Evolutionary conservation across 495 filamentous ascomycete genomes (phyloP).

Genomic region (Xylaria palmicola): DNA sequence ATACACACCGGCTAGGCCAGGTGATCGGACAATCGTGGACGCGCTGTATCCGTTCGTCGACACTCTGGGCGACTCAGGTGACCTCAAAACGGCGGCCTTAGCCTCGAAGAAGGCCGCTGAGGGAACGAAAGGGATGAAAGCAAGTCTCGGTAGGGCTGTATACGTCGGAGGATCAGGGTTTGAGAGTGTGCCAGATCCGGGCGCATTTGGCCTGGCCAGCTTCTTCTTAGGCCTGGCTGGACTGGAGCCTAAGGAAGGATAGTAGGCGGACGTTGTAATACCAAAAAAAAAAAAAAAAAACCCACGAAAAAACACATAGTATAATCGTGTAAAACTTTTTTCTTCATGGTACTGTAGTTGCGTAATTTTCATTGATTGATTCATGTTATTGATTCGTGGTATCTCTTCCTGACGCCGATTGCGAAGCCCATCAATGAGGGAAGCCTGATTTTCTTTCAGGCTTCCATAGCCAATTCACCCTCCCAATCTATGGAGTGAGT

Average conservation of each 20-base stretch:
- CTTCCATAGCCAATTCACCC: neutral
- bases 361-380: no score
- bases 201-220: conserved; percentile 77
- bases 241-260: conserved; percentile 32
- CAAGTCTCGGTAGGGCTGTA: conserved; percentile 82
- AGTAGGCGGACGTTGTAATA: no score
- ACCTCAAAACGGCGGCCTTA: conserved; percentile 68
- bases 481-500: conserved; percentile 10
- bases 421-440: conserved; percentile 12
- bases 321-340: conserved; percentile 8
- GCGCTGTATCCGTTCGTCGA: conserved; percentile 84
- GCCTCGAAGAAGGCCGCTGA: conserved; percentile 76
- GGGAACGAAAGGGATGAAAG: conserved; percentile 85
- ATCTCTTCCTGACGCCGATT: conserved; percentile 20
- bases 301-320: no score
- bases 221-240: conserved; percentile 77
- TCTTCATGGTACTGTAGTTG: no score
- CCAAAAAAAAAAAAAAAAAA: no score
- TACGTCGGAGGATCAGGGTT: conserved; percentile 86
- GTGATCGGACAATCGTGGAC: conserved; percentile 90
- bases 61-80: conserved; percentile 59
- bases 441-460: conserved; percentile 4
- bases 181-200: conserved; percentile 85
- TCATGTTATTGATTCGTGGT: conserved; percentile 18
- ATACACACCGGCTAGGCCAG: conserved; percentile 87